A percentile compares a stretch with the other conserved stretches of the same genome.
These are phyloP conservation scores for Ogataea henricii DNA, from an alignment of 805 yeast genomes.

Conservation along the genomic window DNA sequence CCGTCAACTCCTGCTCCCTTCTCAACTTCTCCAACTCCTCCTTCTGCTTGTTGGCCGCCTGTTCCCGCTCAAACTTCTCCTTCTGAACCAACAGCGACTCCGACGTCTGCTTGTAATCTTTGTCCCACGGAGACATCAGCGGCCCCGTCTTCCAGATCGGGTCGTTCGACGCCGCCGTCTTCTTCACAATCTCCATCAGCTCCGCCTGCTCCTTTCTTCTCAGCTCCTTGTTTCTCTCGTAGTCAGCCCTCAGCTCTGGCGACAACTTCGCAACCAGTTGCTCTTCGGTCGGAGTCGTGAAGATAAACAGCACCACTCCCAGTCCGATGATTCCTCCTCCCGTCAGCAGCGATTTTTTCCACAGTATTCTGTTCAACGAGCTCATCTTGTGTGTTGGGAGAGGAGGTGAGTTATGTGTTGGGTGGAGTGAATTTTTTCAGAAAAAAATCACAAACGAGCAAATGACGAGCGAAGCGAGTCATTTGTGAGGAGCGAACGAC, in stretches of 20 bases:
- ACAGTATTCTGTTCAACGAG: slow-evolving; percentile 21
- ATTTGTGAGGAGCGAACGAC: too few species aligned
- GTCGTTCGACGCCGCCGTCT: slow-evolving; percentile 66
- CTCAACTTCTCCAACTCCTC: slow-evolving; percentile 44
- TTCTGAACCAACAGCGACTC: slow-evolving; percentile 41
- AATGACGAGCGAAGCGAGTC: too few species aligned
- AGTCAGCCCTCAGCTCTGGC: slow-evolving; percentile 80
- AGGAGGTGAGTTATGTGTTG: too few species aligned
- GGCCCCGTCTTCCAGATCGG: slow-evolving; percentile 85
- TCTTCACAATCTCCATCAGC: slow-evolving; percentile 63
- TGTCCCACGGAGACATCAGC: slow-evolving; percentile 68
- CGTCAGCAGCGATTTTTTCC: slow-evolving; percentile 35
- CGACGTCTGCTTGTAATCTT: slow-evolving; percentile 37
- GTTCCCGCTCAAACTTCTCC: slow-evolving; percentile 48
- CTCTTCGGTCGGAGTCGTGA: slow-evolving; percentile 84
- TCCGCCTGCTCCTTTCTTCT: slow-evolving; percentile 70
- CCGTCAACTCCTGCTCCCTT: slow-evolving; percentile 39
- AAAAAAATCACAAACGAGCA: too few species aligned
- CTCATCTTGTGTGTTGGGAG: slow-evolving; percentile 11
- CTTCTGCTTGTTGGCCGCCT: slow-evolving; percentile 42
- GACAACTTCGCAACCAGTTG: slow-evolving; percentile 70
- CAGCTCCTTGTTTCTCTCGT: slow-evolving; percentile 61
- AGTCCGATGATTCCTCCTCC: slow-evolving; percentile 70
- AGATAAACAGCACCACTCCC: slow-evolving; percentile 72
- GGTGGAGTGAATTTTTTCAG: too few species aligned